Base-by-base conservation (phyloP, 1,284 basidiomycete genomes). In the Austroboletus niveus region DNA sequence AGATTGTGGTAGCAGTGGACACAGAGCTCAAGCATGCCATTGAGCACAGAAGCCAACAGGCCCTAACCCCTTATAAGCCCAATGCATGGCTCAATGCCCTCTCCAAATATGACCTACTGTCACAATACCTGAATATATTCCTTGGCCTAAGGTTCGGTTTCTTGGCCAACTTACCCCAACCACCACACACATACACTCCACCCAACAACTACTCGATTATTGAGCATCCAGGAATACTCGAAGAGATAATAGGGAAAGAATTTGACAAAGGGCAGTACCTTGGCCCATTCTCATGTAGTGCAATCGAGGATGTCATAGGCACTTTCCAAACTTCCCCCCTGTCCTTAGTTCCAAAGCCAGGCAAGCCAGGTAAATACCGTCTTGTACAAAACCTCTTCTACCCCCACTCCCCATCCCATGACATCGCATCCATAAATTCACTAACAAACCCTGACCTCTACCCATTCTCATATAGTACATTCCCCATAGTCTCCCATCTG, bases 271-370 rank as follows among this genome's bases (percentile, higher is more conserved):
- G 31, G 8, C 15, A 14, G 15, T 51, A 47, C 14, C 15, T 47
- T 0, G 30, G 32, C 3, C 45, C 41, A 1, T 42, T 42, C 2
- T 2, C 2, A n/a, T 30, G 9, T 1, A 0, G 2, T 1, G 6
- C 6, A 8, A 40, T 45, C 1, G 15, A 20, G 4, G 2, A 2
- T 0, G 1, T 68, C 5, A 55, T 76, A 8, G 71, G 75, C 0
- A 68, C 65, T 0, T 74, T 75, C 39, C 73, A 74, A 47, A 56
- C 72, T 0, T 74, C 74, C 0, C 73, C 74, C 0, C 39, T 77
- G 0, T 71, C 45, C 15, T 42, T 76, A 1, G 58, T 71, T 0
- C 68, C n/a, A n/a, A n/a, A n/a, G n/a, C n/a, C n/a, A n/a, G n/a
- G n/a, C n/a, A 17, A 17, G 17, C 17, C 17, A 0, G 63, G 60